Conservation (phyloP, 2,329 filamentous ascomycete genomes). For the Didymella pinodella region DNA sequence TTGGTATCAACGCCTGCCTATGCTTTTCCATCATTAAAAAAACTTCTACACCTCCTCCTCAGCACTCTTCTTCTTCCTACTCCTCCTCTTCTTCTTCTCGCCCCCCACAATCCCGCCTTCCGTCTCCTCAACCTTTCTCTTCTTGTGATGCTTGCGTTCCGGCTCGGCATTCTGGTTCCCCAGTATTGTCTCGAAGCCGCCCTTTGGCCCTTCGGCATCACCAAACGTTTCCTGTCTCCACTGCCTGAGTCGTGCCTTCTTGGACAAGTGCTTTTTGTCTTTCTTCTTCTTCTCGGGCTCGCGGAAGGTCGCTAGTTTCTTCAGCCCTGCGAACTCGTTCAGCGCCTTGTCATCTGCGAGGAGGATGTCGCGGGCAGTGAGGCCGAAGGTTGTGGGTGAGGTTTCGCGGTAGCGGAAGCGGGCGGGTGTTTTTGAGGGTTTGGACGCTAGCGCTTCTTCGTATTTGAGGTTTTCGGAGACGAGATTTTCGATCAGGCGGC, state of each 20-base stretch:
- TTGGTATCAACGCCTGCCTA: background rate
- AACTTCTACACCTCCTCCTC: slow-evolving; percentile 3
- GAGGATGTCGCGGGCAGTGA: slow-evolving; percentile 89
- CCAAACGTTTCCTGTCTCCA: slow-evolving; percentile 80
- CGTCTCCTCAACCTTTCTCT: slow-evolving; percentile 11
- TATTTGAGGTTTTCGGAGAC: slow-evolving; percentile 83
- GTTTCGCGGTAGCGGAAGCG: slow-evolving; percentile 94
- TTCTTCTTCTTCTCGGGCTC: slow-evolving; percentile 87
- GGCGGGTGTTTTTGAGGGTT: slow-evolving; percentile 56
- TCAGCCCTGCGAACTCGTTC: slow-evolving; percentile 90
- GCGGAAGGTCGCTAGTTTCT: slow-evolving; percentile 91
- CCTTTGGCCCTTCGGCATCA: slow-evolving; percentile 61
- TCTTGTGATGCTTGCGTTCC: background rate
- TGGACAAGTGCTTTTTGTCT: slow-evolving; percentile 87
- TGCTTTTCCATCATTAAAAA: too few species aligned
- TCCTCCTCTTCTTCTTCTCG: slow-evolving; percentile 17
- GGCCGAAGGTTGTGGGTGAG: slow-evolving; percentile 85
- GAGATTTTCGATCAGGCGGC: slow-evolving; percentile 82
- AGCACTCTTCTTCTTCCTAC: slow-evolving; percentile 21
- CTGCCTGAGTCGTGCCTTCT: slow-evolving; percentile 88
- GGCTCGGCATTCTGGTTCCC: slow-evolving; percentile 8
- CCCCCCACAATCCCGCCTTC: slow-evolving; percentile 9
- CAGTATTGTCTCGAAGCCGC: slow-evolving; percentile 48
- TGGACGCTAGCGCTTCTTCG: slow-evolving; percentile 67
- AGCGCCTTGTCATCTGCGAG: slow-evolving; percentile 85